Base-by-base conservation (phyloP, 192 early-diverging fungal species). In the Diversispora epigaea region DNA sequence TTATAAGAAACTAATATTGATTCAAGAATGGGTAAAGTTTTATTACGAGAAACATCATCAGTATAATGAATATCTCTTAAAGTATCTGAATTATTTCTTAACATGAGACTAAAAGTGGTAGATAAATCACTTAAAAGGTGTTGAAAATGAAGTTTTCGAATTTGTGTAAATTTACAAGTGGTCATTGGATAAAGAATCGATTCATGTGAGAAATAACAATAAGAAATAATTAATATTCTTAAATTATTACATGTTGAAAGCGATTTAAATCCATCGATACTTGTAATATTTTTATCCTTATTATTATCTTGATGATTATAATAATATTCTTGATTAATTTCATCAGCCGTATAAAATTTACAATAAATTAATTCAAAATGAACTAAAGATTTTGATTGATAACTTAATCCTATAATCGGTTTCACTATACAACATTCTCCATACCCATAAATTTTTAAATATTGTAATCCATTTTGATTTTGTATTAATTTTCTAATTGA, bases 401-500 rank as follows among this genome's bases (percentile, higher is more conserved):
- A 25, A 3, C 22, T 15, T 46, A 68, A 50, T 12, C n/a, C 44
- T 4, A 15, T 12, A 10, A 68, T 46, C 2, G 66, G 46, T 46
- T 11, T 8, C n/a, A n/a, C n/a, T 15, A 68, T n/a, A 47, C 45
- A 46, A 68, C 66, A 47, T 21, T 2, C 6, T 6, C 66, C 66
- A 50, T 68, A 68, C 11, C 32, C 66, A 68, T 49, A 68, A 47
- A 68, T 49, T 68, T 68, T 68, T 21, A 8, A 68, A 68, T 46
- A 0, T 68, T 68, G 19, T 50, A 68, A 68, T 15, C 22, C 49
- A 3, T 3, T 22, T 52, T 68, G 66, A 50, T 21, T 19, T 21
- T 21, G 6, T n/a, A 68, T 68, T 17, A 68, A 45, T 15, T 0
- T 68, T 2, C 22, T 0, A 21, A 68, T 46, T 21, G 49, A 46